Evolutionary conservation across 2,329 filamentous ascomycete genomes (phyloP), one percentile per base, ranked within the genome.

Genomic region (Lasiodiplodia hormozganensis): DNA sequence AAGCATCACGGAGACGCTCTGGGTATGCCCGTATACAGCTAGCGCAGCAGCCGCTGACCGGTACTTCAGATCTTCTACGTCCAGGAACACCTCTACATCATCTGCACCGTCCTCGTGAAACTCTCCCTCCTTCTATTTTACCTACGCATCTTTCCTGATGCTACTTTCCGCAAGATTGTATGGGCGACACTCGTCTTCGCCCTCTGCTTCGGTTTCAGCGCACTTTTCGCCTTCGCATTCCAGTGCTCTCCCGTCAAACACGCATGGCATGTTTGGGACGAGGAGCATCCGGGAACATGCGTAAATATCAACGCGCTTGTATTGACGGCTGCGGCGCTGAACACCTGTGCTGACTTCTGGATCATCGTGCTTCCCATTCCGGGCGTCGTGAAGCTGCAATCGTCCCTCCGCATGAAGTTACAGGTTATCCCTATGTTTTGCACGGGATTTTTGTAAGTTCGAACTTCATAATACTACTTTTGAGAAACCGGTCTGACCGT

Each of bases 61-160:
- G 21, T 2, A 34, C 11, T n/a, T 14, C 36, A 62, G 58, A 51
- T 62, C 8, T 62, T 62, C 40, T 62, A 62, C 43, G 16, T 62
- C n/a, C 58, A 62, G 10, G 58, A 62, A 10, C 58, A 62, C n/a
- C 58, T 62, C 40, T 62, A 62, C 28, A n/a, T 62, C 25, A 51
- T 62, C 2, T 31, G 25, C 16, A 36, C 58, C 21, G 43, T 51
- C 6, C 58, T 62, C 11, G 28, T 34, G 7, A 62, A 62, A 10
- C 8, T 51, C 4, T 62, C 58, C 10, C 25, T 62, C 3, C 58
- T 62, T 11, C 28, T 62, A 0, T 62, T 62, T 40, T 62, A 62
- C 43, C 34, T 62, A n/a, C 58, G 58, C 2, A 62, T 62, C 43
- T 62, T 62, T 14, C 58, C 58, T n/a, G 58, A 62, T 16, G 58